These are phyloP conservation scores for Fusarium circinatum DNA, from an alignment of 2,329 filamentous ascomycete genomes.

Conservation along the genomic window DNA sequence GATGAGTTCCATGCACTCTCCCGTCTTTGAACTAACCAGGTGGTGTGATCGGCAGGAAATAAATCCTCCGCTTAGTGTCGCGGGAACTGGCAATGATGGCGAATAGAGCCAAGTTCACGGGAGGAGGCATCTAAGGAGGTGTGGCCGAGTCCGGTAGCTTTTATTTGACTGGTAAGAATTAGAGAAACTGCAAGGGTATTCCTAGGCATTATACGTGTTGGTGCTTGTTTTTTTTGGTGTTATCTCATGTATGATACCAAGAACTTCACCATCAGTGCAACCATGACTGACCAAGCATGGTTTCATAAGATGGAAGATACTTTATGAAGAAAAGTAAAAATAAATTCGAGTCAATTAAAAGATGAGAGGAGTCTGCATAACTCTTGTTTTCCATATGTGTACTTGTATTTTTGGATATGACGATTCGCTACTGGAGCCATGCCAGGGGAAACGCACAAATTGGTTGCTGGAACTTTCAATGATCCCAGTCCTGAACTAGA, in stretches of 20 bases:
- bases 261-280: not conserved
- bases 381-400: not conserved
- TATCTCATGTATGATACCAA: not conserved
- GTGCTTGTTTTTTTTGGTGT: not conserved
- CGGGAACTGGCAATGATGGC: slow-evolving; percentile 8
- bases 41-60: not conserved
- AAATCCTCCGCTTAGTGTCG: not conserved
- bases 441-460: not conserved
- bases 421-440: not conserved
- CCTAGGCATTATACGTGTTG: not conserved
- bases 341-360: not conserved
- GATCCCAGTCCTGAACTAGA: not conserved
- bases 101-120: slow-evolving; percentile 18
- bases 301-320: not conserved
- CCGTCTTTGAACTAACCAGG: not conserved
- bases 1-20: slow-evolving; percentile 9
- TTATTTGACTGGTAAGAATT: not conserved
- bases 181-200: too few relatives aligned
- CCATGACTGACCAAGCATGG: not conserved
- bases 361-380: not conserved
- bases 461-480: not conserved
- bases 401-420: not conserved
- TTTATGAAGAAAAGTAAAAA: not conserved
- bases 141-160: not conserved
- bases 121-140: slow-evolving; percentile 19